Evolutionary conservation across 495 filamentous ascomycete genomes (phyloP), one percentile per base, ranked within the genome.

Genomic region (Penicillium pulvis): DNA sequence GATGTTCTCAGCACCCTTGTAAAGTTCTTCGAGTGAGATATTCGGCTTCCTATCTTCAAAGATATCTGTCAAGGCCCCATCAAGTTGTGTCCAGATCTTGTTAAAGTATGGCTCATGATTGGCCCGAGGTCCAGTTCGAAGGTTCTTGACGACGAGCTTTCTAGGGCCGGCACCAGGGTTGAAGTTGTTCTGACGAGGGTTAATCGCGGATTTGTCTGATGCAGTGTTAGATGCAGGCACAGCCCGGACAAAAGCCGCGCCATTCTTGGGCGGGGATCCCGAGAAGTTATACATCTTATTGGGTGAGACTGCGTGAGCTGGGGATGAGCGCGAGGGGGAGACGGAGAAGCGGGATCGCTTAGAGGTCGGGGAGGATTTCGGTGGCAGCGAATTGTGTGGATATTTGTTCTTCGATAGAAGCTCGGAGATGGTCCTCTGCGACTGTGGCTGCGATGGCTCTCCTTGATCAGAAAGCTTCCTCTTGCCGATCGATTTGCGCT

Each of bases 111-210:
- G 79, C 59, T 85, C 81, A 35, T 87, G 81, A 60, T 86, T 83
- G 47, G 79, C 71, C 51, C 79, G 79, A 5, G 81, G 71, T 2
- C 82, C 72, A 4, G 79, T 80, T 31, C 88, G 84, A 59, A 96
- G 80, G 66, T 96, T 97, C 81, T 94, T 95, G 53, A 98, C 87
- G 2, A 88, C 81, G 11, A 98, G 81, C 73, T 87, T 93, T 75
- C 89, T 91, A n/a, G 90, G 80, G 20, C 89, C 89, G 8, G 70
- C 75, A 59, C 77, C 70, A 30, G 75, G 76, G 41, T 72, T 75
- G 53, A 78, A 78, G 47, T 73, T 75, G 59, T 63, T 73, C 55
- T 75, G 72, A 24, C 71, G 71, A 8, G 60, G 46, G 26, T 33
- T 49, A 26, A 62, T 52, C 20, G 64, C 24, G 30, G 69, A 19